Conservation (phyloP, 805 yeast species). For the Candida tammaniensis region DNA sequence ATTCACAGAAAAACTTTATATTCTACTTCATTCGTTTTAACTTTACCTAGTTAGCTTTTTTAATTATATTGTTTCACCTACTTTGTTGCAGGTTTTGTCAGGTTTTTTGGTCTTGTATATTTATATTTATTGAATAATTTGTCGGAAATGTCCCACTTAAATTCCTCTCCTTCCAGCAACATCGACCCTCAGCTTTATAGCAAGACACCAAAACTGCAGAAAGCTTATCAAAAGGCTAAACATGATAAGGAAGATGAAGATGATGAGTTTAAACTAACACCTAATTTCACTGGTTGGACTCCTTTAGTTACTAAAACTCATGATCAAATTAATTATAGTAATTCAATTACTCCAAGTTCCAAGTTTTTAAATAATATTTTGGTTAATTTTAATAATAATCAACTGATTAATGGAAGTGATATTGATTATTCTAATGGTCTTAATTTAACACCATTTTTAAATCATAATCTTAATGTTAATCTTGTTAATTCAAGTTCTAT, state of each 20-base stretch:
- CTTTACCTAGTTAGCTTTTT: too few species aligned
- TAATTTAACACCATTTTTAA: constrained; percentile 41
- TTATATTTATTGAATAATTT: too few species aligned
- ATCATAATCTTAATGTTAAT: constrained; percentile 27
- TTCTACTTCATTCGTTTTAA: too few species aligned
- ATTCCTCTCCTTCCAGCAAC: too few species aligned
- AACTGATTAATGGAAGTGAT: constrained; percentile 15
- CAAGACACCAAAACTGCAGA: constrained; percentile 8
- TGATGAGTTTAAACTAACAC: constrained; percentile 3
- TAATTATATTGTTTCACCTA: too few species aligned
- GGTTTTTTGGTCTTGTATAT: too few species aligned
- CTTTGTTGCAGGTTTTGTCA: too few species aligned
- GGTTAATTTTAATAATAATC: constrained; percentile 13
- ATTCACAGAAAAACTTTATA: too few species aligned
- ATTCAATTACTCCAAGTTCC: constrained; percentile 37
- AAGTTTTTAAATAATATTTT: constrained; percentile 19
- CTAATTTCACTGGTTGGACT: constrained; percentile 38
- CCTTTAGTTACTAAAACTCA: constrained; percentile 40
- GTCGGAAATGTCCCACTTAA: too few species aligned
- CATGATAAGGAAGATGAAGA: constrained; percentile 12
- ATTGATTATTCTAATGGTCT: constrained; percentile 32
- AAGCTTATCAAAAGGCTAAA: background rate
- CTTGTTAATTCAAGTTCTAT: constrained; percentile 13
- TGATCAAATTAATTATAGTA: constrained; percentile 31
- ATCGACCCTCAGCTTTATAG: constrained; percentile 35